These are phyloP conservation scores for Brassica cretica DNA, from an alignment of 345 rosid species.

Conservation along the genomic window DNA sequence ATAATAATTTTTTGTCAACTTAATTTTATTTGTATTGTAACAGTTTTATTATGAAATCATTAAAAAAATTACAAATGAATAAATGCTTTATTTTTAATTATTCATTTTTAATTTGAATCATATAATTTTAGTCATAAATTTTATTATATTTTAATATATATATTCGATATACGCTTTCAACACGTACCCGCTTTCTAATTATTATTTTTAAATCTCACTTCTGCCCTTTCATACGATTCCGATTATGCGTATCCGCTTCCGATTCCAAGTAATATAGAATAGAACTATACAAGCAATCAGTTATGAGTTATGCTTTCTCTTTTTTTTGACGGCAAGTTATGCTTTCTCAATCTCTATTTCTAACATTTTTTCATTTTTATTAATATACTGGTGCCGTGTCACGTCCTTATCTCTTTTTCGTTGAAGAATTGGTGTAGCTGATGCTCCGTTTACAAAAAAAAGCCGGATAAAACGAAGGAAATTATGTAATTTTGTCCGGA, in stretches of 20 bases:
- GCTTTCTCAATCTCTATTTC: slow-evolving; percentile 7
- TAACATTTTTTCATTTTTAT: neutral
- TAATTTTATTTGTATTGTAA: too few relatives aligned
- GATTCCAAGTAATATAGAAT: neutral
- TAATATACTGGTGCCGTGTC: slow-evolving; percentile 28
- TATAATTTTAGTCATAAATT: neutral
- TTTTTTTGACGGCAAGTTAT: neutral
- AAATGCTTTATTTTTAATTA: neutral
- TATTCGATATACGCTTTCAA: neutral
- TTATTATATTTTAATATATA: too few relatives aligned
- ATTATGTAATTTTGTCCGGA: slow-evolving; percentile 27
- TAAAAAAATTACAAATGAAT: too few relatives aligned
- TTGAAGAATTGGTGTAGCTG: slow-evolving; percentile 23
- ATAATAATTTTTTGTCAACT: too few relatives aligned
- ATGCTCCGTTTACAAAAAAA: slow-evolving; percentile 26
- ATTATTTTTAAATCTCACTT: neutral
- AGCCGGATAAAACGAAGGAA: slow-evolving; percentile 18
- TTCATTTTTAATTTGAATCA: too few relatives aligned
- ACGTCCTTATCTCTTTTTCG: slow-evolving; percentile 28
- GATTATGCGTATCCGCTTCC: neutral
- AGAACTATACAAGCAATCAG: neutral
- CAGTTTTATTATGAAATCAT: neutral
- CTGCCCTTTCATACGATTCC: neutral
- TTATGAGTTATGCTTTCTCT: slow-evolving; percentile 7
- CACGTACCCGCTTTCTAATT: neutral